Evolutionary conservation across 768 basidiomycete species (phyloP), one percentile per base, ranked within the genome.

Genomic region (Tulasnella sp.): DNA sequence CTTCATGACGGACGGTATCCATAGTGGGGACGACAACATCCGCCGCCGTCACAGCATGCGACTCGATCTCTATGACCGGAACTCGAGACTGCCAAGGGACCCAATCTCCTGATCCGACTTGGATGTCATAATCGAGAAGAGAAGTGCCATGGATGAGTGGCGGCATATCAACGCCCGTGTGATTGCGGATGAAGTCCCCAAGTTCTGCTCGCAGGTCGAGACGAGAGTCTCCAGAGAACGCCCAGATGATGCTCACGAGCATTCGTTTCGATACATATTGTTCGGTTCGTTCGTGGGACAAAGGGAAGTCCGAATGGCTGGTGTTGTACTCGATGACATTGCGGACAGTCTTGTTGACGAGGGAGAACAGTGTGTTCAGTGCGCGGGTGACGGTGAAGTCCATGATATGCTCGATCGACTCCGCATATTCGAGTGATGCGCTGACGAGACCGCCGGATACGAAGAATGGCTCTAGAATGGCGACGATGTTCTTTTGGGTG

Each of bases 1-100:
- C 95, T 70, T 99, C 96, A 70, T 99, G 96, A 45, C 96, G 89
- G 24, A 97, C 87, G 3, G 96, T 99, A 67, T 99, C 96, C 77
- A 98, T 85, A 3, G 96, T 99, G 1, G 96, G 96, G 32, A 99
- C 92, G 65, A 99, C 96, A 4, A 97, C 83, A 68, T 99, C 96
- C 8, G 96, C 82, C 5, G 95, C 89, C 2, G 93, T 95, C 64
- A 99, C 91, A 0, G 88, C 83, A 67, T 98, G 96, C 0, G 96
- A 85, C 67, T 99, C 96, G 63, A 99, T 93, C 68, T 99, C 96
- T 64, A 99, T 90, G 38, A 83, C 82, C 0, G 96, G 96, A 0
- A 99, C 96, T 64, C 85, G 80, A 7, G 85, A 80, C 65, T 92
- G 87, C 96, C 96, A 99, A 13, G 86, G 75, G 21, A 82, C 75